Conservation (phyloP, 1,139 yeast genomes). For the Zygosaccharomyces pseudobailii region DNA sequence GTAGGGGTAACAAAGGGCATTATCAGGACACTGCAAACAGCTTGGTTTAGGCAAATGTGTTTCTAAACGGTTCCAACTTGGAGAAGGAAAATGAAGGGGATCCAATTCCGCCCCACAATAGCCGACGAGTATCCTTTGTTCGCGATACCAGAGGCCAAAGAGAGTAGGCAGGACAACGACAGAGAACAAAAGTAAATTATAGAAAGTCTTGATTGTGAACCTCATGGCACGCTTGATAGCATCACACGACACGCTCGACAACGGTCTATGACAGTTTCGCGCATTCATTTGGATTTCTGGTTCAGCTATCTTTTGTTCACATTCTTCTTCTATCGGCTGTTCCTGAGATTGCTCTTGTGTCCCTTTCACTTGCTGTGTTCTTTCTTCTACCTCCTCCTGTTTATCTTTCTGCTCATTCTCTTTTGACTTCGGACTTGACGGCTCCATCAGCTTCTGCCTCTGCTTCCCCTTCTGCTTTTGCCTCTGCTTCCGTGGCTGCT, state of each 20-base stretch:
- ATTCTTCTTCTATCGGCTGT: neutral
- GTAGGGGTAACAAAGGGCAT: slow-evolving; percentile 67
- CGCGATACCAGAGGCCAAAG: slow-evolving; percentile 56
- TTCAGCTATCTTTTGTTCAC: neutral
- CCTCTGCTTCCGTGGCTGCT: slow-evolving; percentile 9
- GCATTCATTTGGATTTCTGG: neutral
- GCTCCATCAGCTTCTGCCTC: neutral
- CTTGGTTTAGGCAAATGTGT: slow-evolving; percentile 42
- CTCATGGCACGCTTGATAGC: slow-evolving; percentile 2
- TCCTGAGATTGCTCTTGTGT: neutral
- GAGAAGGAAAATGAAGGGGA: slow-evolving; percentile 23
- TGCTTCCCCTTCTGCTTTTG: slow-evolving; percentile 7
- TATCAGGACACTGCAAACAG: slow-evolving; percentile 75
- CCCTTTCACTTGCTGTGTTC: neutral
- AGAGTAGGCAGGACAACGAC: slow-evolving; percentile 26
- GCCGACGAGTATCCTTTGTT: slow-evolving; percentile 55
- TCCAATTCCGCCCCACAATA: slow-evolving; percentile 61
- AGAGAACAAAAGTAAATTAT: slow-evolving; percentile 14
- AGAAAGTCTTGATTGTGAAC: slow-evolving; percentile 9
- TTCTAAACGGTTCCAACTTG: slow-evolving; percentile 19
- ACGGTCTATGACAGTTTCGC: neutral
- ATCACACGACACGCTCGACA: neutral
- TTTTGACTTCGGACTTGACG: neutral
- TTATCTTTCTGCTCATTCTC: slow-evolving; percentile 17
- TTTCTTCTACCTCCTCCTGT: slow-evolving; percentile 1